phyloP scores from a whole-genome alignment of 2,329 filamentous ascomycete genomes.

The Hymenoscyphus repandus region DNA sequence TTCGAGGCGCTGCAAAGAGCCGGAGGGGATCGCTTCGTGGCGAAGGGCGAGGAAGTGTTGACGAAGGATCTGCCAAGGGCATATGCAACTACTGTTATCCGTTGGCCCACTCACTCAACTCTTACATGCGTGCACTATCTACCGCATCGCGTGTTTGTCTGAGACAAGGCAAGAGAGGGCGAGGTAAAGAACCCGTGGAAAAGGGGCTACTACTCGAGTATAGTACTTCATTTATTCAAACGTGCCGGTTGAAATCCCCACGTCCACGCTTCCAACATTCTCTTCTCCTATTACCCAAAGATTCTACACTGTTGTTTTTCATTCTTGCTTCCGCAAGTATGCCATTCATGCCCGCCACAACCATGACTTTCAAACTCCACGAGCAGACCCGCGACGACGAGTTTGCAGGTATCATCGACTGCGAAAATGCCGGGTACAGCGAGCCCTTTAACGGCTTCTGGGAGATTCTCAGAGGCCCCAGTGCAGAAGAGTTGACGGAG shows the following conservation, averaged over 20 bases:
- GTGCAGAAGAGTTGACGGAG: constrained; percentile 1
- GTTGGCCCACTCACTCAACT: too few relatives aligned
- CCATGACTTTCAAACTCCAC: constrained; percentile 8
- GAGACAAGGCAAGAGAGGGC: not conserved
- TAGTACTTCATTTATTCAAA: not conserved
- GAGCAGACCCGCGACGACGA: constrained; percentile 4
- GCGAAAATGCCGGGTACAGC: constrained; percentile 8
- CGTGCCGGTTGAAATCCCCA: too few relatives aligned
- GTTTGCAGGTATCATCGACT: constrained; percentile 4
- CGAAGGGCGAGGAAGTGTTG: too few relatives aligned
- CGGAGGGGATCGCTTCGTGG: not conserved
- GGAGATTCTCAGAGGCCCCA: constrained; percentile 8
- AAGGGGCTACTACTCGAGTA: not conserved
- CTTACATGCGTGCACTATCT: too few relatives aligned
- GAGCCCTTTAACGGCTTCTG: constrained; percentile 10
- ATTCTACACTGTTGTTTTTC: not conserved
- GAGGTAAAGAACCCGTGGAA: not conserved
- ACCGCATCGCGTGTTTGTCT: too few relatives aligned
- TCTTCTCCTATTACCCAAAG: not conserved
- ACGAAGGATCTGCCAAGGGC: too few relatives aligned
- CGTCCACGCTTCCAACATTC: too few relatives aligned
- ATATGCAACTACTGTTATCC: too few relatives aligned
- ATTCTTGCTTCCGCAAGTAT: not conserved
- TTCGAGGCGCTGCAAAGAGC: not conserved
- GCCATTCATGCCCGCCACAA: not conserved